Conservation (phyloP, 2,329 filamentous ascomycete species). For the Pseudomassariella vexata region DNA sequence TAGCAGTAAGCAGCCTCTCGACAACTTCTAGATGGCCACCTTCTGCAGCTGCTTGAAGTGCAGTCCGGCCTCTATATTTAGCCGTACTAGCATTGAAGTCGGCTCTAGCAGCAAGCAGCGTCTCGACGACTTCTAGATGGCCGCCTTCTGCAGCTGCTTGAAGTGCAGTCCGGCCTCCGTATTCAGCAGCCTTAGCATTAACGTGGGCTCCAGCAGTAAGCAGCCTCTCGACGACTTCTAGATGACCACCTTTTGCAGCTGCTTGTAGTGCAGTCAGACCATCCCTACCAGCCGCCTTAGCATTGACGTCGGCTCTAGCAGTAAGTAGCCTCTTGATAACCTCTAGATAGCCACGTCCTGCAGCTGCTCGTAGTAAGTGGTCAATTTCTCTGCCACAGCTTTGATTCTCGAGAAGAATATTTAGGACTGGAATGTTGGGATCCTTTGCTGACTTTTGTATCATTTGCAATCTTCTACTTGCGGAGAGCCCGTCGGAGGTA, state of each 20-base stretch:
- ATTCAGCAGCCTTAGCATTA: not conserved
- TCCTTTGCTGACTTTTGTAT: too few species aligned
- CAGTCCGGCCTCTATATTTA: too few species aligned
- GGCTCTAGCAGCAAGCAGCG: not conserved
- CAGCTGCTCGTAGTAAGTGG: conserved; percentile 2
- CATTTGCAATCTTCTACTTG: too few species aligned
- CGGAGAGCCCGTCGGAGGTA: too few species aligned
- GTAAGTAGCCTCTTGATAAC: conserved; percentile 1
- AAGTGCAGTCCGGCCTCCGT: too few species aligned
- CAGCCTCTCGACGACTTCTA: conserved; percentile 1
- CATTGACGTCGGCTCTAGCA: conserved; percentile 1
- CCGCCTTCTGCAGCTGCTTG: conserved; percentile 2
- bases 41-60: not conserved
- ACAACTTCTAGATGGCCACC: too few species aligned
- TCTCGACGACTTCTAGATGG: conserved; percentile 2
- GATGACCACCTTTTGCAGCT: not conserved
- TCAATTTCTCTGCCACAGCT: too few species aligned
- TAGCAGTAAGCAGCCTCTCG: too few species aligned
- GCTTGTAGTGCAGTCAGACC: not conserved
- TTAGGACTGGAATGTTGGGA: too few species aligned
- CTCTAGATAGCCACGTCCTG: conserved; percentile 1
- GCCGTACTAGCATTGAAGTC: conserved; percentile 1
- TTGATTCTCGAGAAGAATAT: too few species aligned
- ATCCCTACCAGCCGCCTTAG: not conserved
- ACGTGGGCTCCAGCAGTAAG: not conserved